Base-by-base conservation (phyloP, 1,284 basidiomycete genomes). In the Sutorius eximius region DNA sequence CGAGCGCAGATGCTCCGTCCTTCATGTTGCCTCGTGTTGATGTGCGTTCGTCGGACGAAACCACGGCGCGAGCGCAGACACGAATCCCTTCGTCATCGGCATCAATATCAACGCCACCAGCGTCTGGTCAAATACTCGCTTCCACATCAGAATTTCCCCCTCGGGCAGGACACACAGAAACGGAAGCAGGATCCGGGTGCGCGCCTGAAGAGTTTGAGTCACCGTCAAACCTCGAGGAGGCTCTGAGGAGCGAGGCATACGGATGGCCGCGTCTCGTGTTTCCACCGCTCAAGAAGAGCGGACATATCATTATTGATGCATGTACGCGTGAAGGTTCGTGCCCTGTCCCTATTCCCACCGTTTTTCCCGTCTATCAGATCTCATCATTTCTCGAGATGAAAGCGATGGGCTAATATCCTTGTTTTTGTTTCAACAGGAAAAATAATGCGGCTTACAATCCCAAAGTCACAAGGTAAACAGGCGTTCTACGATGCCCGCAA, bases 401-500 rank as follows among this genome's bases (percentile, higher is more conserved):
- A 27, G 1, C 12, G 34, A n/a, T 29, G 13, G 6, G 24, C 52
- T 52, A 22, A 59, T 30, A 47, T 46, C 57, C 52, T 38, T 30
- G 27, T 22, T 55, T 86, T 62, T 64, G 75, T 36, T 52, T 65
- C 27, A 1, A 50, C 18, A 95, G 94, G 91, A 32, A 86, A 91
- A 71, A 89, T 98, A 53, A 87, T 95, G 80, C 87, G 96, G 5
- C 78, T 96, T 70, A 97, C 90, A 2, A 86, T 97, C 42, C 88
- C 95, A 2, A 93, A 87, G 65, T 95, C 93, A 1, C 91, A 95
- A 71, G 95, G 95, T 9, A 95, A 93, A 70, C 95, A 98, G 68
- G 82, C 86, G 0, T 99, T 88, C 69, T 95, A 98, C 66, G 97
- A 99, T 69, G 95, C 95, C 1, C 86, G 96, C 44, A 98, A 98